A percentile compares a stretch with the other conserved stretches of the same genome.
Conservation (phyloP, 2,329 filamentous ascomycete species). For the Penicillium paneum region DNA sequence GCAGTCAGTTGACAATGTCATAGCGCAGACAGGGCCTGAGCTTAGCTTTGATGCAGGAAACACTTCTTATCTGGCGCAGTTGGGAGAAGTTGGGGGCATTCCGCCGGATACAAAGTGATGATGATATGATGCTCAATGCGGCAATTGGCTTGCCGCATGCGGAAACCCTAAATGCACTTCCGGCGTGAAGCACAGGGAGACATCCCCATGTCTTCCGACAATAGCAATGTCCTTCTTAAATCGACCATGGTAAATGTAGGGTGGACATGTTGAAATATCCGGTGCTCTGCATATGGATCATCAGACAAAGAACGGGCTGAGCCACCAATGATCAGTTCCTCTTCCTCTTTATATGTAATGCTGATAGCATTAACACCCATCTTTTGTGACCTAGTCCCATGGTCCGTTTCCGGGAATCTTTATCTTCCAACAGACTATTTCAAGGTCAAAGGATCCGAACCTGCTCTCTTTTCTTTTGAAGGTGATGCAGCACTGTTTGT, state of each 20-base stretch:
- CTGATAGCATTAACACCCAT: slow-evolving; percentile 29
- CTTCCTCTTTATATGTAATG: slow-evolving; percentile 26
- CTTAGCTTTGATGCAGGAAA: background rate
- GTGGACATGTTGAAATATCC: slow-evolving; percentile 1
- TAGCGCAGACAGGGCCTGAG: slow-evolving; percentile 3
- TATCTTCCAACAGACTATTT: slow-evolving; percentile 23
- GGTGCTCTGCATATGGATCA: slow-evolving; percentile 21
- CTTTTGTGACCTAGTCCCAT: slow-evolving; percentile 32
- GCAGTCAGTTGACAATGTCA: slow-evolving; percentile 24
- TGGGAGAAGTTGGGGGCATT: slow-evolving; percentile 2
- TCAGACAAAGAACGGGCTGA: slow-evolving; percentile 17
- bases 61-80: background rate
- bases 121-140: slow-evolving; percentile 26
- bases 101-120: slow-evolving; percentile 17
- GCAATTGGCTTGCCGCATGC: slow-evolving; percentile 28
- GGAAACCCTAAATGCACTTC: slow-evolving; percentile 18
- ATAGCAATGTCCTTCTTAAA: slow-evolving; percentile 3
- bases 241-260: slow-evolving; percentile 2
- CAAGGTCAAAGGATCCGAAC: slow-evolving; percentile 30
- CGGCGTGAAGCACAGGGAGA: slow-evolving; percentile 11
- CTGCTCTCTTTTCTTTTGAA: slow-evolving; percentile 7
- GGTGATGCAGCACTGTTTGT: slow-evolving; percentile 16
- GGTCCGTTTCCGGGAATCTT: slow-evolving; percentile 29
- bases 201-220: slow-evolving; percentile 5
- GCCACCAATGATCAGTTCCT: slow-evolving; percentile 11